Evolutionary conservation across 257 asterid genomes (phyloP), one percentile per base, ranked within the genome.

Genomic region (Solanum virginianum): DNA sequence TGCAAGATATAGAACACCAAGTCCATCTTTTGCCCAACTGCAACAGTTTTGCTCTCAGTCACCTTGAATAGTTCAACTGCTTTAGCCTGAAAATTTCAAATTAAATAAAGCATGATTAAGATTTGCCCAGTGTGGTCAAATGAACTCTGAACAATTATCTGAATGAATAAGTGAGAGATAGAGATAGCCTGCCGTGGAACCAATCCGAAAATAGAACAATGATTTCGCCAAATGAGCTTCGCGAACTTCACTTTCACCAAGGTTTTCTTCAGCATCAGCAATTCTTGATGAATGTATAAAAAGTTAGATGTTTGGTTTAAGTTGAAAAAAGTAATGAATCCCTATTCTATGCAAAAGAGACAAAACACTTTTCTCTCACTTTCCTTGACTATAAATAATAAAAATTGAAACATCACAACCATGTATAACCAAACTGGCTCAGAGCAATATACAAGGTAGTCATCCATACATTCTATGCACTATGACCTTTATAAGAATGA

Each of bases 21-120:
- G 89, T 97, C 99, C 99, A 97, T 97, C 94, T 97, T 97, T 85
- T 97, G 99, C 77, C 99, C 99, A 65, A 97, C 98, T 22, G 98
- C 99, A 74, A 97, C 98, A 56, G 99, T 97, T 90, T 97, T 97
- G 85, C 94, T 88, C 90, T 96, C 99, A 1, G 99, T 96, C 86
- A 93, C 41, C 89, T 93, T 95, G 85, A 97, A 98, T 87, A 95
- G 98, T 88, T 97, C 98, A 63, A 95, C 90, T 82, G 99, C 99
- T 91, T 93, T 97, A 69, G 92, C 98, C 99, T 97, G 94, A 51
- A 32, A 51, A 87, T 83, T 88, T 82, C 83, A 70, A 57, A 86
- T 57, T 59, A 74, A 13, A 71, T 1, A 66, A 74, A 80, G 36
- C n/a, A 47, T 43, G 39, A 45, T 84, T 59, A 56, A 70, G 84